A percentile compares a stretch with the other conserved stretches of the same genome.
Conservation (phyloP, 1,139 yeast genomes). For the Meyerozyma carpophila region DNA sequence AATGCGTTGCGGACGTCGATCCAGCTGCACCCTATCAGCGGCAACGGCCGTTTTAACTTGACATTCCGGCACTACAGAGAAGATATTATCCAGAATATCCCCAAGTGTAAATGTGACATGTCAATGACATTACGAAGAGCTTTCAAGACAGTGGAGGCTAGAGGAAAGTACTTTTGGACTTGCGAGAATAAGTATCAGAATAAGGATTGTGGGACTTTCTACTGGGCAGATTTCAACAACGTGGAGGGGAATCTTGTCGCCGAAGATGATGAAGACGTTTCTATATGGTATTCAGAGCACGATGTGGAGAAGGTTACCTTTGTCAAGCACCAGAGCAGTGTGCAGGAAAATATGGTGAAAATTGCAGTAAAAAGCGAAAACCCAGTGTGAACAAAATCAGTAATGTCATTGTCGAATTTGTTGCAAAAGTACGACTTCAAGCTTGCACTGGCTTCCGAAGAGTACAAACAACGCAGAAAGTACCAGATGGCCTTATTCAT, state of each 20-base stretch:
- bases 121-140: slow-evolving; percentile 46
- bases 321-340: neutral
- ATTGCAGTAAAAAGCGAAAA: neutral
- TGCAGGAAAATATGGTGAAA: neutral
- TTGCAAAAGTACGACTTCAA: slow-evolving; percentile 22
- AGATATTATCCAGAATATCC: slow-evolving; percentile 28
- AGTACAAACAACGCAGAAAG: slow-evolving; percentile 53
- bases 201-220: slow-evolving; percentile 41
- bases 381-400: neutral
- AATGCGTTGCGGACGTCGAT: slow-evolving; percentile 22
- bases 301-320: slow-evolving; percentile 6
- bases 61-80: slow-evolving; percentile 55
- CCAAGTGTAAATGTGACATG: slow-evolving; percentile 45
- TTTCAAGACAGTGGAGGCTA: slow-evolving; percentile 31
- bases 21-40: slow-evolving; percentile 44
- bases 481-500: slow-evolving; percentile 69
- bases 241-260: slow-evolving; percentile 20
- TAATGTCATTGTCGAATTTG: neutral
- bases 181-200: slow-evolving; percentile 38
- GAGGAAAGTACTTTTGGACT: slow-evolving; percentile 52
- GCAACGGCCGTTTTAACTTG: slow-evolving; percentile 49
- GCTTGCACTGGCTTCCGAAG: slow-evolving; percentile 33
- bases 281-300: slow-evolving; percentile 15
- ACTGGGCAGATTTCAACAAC: slow-evolving; percentile 41
- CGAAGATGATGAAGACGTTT: slow-evolving; percentile 11